Evolutionary conservation across 2,329 filamentous ascomycete species (phyloP).

Genomic region (Fusarium illudens): DNA sequence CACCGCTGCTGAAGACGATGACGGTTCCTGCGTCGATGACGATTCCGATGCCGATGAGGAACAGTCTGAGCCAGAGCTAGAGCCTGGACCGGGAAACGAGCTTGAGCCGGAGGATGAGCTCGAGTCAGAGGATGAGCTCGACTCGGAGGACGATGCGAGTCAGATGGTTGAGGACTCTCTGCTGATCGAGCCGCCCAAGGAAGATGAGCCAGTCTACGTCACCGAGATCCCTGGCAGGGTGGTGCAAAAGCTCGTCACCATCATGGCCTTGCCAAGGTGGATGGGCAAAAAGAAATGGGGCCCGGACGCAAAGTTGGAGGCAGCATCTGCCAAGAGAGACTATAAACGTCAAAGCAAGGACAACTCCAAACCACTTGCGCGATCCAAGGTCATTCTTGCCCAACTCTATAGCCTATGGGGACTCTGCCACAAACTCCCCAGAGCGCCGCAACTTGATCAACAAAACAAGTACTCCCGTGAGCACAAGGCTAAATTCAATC

Average conservation of each 20-base stretch:
- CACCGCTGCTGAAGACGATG: not conserved
- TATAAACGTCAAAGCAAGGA: not conserved
- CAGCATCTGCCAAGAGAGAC: not conserved
- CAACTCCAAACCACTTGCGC: not conserved
- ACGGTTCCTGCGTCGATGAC: not conserved
- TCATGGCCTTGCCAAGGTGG: conserved; percentile 20
- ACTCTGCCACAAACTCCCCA: conserved; percentile 28
- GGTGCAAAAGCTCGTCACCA: conserved; percentile 9
- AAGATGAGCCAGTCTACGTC: not conserved
- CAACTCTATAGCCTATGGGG: conserved; percentile 19
- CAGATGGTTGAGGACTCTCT: conserved; percentile 28
- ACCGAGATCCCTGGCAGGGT: conserved; percentile 12
- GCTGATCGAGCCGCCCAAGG: conserved; percentile 21
- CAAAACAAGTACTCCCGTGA: conserved; percentile 28
- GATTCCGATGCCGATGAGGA: not conserved
- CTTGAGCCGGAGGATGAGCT: not conserved
- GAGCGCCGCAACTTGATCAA: conserved; percentile 2
- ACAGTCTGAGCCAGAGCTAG: not conserved
- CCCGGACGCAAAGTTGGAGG: not conserved
- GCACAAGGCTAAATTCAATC: not conserved
- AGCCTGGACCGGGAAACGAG: not conserved
- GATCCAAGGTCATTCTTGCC: conserved; percentile 22
- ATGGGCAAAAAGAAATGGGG: conserved; percentile 22
- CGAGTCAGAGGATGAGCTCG: not conserved
- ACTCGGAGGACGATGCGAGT: not conserved